Base-by-base conservation (phyloP, 805 yeast species). In the Tanozyma kutaoensis region DNA sequence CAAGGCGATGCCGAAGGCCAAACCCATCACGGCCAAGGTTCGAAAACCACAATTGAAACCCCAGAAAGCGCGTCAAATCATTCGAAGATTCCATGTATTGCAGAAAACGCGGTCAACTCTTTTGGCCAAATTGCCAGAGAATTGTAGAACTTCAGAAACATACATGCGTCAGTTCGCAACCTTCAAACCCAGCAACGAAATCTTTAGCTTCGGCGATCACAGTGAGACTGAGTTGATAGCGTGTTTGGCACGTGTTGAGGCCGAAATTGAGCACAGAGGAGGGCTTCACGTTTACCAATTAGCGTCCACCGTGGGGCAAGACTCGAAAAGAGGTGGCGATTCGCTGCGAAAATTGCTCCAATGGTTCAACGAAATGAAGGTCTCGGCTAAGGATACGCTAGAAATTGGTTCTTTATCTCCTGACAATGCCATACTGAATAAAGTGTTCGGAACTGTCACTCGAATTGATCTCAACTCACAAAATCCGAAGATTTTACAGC, bases 291-390 rank as follows among this genome's bases (percentile, higher is more conserved):
- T 69, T 8, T 88, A 88, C 46, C 98, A 88, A 43, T 50, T 62
- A 13, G 97, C 97, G 0, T 81, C 95, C 2, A 67, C 78, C 1
- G 70, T 72, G 27, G 98, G 98, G 0, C 98, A 88, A 42, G 69
- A 71, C 31, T 46, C 50, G 0, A 62, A 64, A 25, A 49, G 97
- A 35, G 97, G 98, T 1, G 94, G 95, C 2, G 98, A 88, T 45
- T 82, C 95, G 0, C 84, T 95, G 2, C 80, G 76, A 38, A 60
- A 74, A 40, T 54, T 88, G 24, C 64, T 82, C n/a, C 68, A 72
- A 30, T 82, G 93, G 86, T 50, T 82, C 4, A 53, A 57, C 14
- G 64, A 59, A 10, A 29, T 33, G 26, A 22, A 12, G 14, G 26
- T 39, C 7, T 38, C 18, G 4, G 32, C 35, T 2, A n/a, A n/a